phyloP scores from a whole-genome alignment of 257 asterid species.

The Solanum raphanifolium region DNA sequence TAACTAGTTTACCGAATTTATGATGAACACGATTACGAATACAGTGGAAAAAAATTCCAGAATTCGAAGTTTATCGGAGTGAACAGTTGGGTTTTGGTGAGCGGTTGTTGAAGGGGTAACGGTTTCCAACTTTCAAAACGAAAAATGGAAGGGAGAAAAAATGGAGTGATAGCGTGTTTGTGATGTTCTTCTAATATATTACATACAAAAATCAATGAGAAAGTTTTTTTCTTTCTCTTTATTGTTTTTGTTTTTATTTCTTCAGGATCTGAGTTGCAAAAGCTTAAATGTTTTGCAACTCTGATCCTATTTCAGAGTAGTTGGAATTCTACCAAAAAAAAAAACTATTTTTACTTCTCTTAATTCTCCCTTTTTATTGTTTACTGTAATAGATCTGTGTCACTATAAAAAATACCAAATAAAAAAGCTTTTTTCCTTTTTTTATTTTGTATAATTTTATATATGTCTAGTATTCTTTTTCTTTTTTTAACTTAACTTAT shows the following conservation, averaged over 20 bases:
- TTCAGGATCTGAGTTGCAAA: slow-evolving; percentile 3
- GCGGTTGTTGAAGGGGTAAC: not conserved
- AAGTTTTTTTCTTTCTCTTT: not conserved
- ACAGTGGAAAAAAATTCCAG: not conserved
- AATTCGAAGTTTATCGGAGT: not conserved
- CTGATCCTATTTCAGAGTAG: slow-evolving; percentile 5
- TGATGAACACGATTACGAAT: not conserved
- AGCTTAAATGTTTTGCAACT: not conserved
- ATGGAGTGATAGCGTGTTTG: not conserved
- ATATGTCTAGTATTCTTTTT: not conserved
- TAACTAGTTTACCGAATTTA: not conserved
- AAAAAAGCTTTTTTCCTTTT: not conserved
- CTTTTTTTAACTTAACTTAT: not conserved
- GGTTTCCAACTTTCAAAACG: not conserved
- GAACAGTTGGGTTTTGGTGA: not conserved
- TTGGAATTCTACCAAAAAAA: not conserved
- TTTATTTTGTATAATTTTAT: not conserved
- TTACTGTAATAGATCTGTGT: not conserved
- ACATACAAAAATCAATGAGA: not conserved
- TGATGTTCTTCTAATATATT: not conserved
- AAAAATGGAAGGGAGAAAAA: not conserved
- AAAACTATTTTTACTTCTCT: not conserved
- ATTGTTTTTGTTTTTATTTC: not conserved
- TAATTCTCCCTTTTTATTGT: not conserved
- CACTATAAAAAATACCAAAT: not conserved